Evolutionary conservation across 2,329 filamentous ascomycete species (phyloP), one percentile per base, ranked within the genome.

Genomic region (Penicillium sp.): DNA sequence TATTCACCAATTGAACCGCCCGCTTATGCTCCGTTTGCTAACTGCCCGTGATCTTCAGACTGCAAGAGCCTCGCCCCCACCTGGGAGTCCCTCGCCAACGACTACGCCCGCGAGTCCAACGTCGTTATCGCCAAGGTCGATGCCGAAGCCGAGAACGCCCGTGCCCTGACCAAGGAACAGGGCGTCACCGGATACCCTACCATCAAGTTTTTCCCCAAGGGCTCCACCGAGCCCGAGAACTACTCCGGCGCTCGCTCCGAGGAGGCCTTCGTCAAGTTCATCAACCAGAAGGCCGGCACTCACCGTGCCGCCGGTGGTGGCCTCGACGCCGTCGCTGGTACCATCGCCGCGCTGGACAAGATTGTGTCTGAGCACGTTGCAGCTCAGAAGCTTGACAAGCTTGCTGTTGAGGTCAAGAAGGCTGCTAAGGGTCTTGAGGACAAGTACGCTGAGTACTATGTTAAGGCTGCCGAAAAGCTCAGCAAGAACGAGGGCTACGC

Each of bases 111-210:
- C 71, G 94, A 99, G 68, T 76, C 86, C 56, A 81, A 83, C 61
- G 90, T 99, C 59, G 72, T 96, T 42, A 86, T 99, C 68, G 94
- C 92, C 75, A 97, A 99, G 81, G 88, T 99, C 58, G 93, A 99
- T 71, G 92, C 91, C 69, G 93, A 99, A 77, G 86, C 88, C 29
- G 86, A 90, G 66, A 90, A 90, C 75, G 85, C 88, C 75, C 97
- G 96, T 78, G 83, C 83, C 42, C 86, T 87, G 46, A 88, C 92
- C 48, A 76, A 85, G 70, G 85, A 87, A 48, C 87, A 94, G 71
- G 90, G 87, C 57, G 85, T 99, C 63, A 83, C 83, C 51, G 90
- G 88, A 34, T 99, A 95, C 82, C 94, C 94, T 46, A 99, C 94
- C 59, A 96, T 99, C 81, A 96, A 96, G 80, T 99, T 88, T 84